A percentile compares a stretch with the other conserved stretches of the same genome.
Conservation (phyloP, 2,329 filamentous ascomycete genomes). For the Diaporthe australafricana region DNA sequence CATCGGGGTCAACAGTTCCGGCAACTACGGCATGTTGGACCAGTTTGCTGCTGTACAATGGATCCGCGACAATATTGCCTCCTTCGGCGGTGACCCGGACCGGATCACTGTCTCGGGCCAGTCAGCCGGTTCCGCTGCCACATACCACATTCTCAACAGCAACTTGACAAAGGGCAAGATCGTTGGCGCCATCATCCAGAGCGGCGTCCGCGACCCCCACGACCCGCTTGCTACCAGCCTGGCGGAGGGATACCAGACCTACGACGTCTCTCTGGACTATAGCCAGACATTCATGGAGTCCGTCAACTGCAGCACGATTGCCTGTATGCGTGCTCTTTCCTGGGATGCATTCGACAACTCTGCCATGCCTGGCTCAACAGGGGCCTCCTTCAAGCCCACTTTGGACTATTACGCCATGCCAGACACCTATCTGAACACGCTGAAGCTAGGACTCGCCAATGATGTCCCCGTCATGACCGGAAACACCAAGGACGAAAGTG, state of each 20-base stretch:
- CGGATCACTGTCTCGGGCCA: constrained; percentile 41
- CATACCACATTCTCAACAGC: constrained; percentile 45
- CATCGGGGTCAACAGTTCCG: constrained; percentile 43
- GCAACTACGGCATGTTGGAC: constrained; percentile 63
- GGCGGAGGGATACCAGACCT: constrained; percentile 41
- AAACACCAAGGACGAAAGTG: constrained; percentile 46
- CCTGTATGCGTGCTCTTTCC: constrained; percentile 38
- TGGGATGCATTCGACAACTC: constrained; percentile 33
- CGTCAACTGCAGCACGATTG: constrained; percentile 40
- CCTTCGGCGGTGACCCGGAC: constrained; percentile 55
- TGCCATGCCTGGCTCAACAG: constrained; percentile 29
- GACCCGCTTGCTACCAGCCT: constrained; percentile 40
- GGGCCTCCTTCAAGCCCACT: constrained; percentile 29
- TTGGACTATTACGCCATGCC: constrained; percentile 41
- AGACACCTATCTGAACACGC: constrained; percentile 42
- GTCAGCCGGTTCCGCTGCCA: constrained; percentile 39
- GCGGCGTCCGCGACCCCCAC: constrained; percentile 43
- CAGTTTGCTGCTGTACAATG: constrained; percentile 61
- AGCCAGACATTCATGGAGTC: constrained; percentile 34
- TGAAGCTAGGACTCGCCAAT: constrained; percentile 42
- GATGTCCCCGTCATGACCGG: constrained; percentile 47
- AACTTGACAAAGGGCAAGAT: constrained; percentile 43
- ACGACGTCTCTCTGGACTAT: constrained; percentile 33
- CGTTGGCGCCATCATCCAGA: constrained; percentile 43
- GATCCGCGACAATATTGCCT: constrained; percentile 59